Percentiles rank a stretch among this genome's conserved stretches.
phyloP scores from a whole-genome alignment of 2,329 filamentous ascomycete species.

The Parascedosporium putredinis region DNA sequence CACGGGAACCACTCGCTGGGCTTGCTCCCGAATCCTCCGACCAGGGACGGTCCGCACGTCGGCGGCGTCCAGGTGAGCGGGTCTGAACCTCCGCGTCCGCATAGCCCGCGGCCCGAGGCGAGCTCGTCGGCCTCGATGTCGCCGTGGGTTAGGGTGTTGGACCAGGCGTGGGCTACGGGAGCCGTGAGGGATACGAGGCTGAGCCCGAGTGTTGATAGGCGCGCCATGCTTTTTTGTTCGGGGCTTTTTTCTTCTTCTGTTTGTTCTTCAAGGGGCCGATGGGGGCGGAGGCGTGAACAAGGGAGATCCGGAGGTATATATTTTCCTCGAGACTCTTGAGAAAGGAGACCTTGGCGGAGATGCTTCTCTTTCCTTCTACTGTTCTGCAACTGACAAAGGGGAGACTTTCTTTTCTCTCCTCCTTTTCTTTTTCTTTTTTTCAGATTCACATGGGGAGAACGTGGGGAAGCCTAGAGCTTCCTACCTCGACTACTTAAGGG shows the following conservation, averaged over 20 bases:
- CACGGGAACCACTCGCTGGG: slow-evolving; percentile 15
- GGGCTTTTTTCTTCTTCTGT: background rate
- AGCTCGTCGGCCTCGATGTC: slow-evolving; percentile 1
- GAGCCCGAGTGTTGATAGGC: background rate
- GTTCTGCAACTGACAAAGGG: no score
- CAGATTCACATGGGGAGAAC: no score
- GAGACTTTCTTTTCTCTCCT: no score
- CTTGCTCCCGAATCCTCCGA: background rate
- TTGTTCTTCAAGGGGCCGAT: background rate
- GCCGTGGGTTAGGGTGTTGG: background rate
- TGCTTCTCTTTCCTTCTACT: no score
- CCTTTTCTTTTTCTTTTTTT: no score
- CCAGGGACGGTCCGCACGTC: slow-evolving; percentile 1
- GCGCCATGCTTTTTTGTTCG: background rate
- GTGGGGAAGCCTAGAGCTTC: background rate
- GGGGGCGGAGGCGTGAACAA: no score
- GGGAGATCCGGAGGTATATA: no score
- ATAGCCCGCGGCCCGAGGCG: slow-evolving; percentile 1
- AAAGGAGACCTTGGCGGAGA: no score
- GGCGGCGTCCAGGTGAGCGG: background rate
- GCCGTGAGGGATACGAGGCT: background rate
- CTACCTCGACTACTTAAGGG: background rate
- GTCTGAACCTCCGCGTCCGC: background rate
- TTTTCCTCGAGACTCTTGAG: no score
- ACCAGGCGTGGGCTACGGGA: background rate